Evolutionary conservation across 805 yeast genomes (phyloP), one percentile per base, ranked within the genome.

Genomic region (Barnettozyma salicaria): DNA sequence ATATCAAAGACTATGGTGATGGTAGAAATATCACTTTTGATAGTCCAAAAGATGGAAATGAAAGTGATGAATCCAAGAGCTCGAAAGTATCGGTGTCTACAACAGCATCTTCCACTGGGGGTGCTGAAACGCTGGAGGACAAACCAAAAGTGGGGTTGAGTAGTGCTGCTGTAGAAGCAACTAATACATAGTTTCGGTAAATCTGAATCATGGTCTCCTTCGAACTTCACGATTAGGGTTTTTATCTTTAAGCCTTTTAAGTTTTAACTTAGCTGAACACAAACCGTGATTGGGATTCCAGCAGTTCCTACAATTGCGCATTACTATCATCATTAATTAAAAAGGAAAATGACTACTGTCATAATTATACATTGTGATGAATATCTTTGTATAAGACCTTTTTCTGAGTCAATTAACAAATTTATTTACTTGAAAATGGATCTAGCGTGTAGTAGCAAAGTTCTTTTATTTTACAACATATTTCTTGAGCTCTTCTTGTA

Each of bases 21-120:
- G 43, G 43, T 36, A 12, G 30, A 25, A 38, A 40, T 17, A 26
- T 14, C n/a, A 61, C 64, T 34, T 65, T 65, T 41, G 64, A 57
- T 12, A 44, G 50, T 9, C 42, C 41, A 19, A 42, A 34, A 30
- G 37, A 45, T 27, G 56, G 64, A 60, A 31, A 65, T 48, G 28
- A 35, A 22, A 30, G 36, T 30, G 19, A 26, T 26, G 37, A 28
- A 20, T 29, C 41, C 2, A 36, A 25, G 29, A 25, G 30, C 18
- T 32, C 38, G 7, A 27, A 33, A 21, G 33, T 21, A n/a, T 18
- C 34, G 4, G 39, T 22, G 25, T 29, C 38, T 6, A 27, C 36
- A 6, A 22, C 20, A 9, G 32, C 36, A 7, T 29, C 40, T n/a
- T 37, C 40, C 5, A 19, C 31, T 7, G 16, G 5, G 12, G 40